A percentile compares a stretch with the other conserved stretches of the same genome.
Evolutionary conservation across 768 basidiomycete species (phyloP).

Genomic region (Pleurotus tuoliensis): DNA sequence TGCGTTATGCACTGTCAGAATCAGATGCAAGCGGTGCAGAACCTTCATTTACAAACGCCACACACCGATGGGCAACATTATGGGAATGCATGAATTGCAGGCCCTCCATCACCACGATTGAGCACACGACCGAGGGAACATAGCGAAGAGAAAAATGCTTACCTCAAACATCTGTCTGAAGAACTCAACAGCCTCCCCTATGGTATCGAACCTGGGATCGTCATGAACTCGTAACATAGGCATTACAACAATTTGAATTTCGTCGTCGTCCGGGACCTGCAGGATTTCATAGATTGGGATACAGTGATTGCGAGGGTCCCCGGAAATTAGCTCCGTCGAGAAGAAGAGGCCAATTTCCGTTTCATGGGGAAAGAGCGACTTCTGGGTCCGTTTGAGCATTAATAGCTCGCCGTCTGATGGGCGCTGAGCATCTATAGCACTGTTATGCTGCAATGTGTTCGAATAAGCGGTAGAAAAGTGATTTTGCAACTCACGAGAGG

Average conservation of each 20-base stretch:
- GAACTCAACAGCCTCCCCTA: constrained; percentile 28
- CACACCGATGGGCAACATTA: constrained; percentile 19
- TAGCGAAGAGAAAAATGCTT: background rate
- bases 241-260: constrained; percentile 23
- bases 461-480: background rate
- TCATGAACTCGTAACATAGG: constrained; percentile 20
- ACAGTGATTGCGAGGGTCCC: constrained; percentile 30
- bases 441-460: background rate
- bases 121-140: background rate
- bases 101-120: constrained; percentile 10
- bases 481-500: constrained; percentile 4
- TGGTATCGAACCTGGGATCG: constrained; percentile 21
- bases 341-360: constrained; percentile 24
- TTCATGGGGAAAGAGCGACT: constrained; percentile 16
- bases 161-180: constrained; percentile 26
- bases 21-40: background rate
- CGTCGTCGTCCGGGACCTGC: constrained; percentile 15
- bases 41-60: background rate
- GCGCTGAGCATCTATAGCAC: constrained; percentile 23
- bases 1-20: background rate
- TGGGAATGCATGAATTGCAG: constrained; percentile 19
- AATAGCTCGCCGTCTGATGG: constrained; percentile 20
- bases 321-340: constrained; percentile 9
- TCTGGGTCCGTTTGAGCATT: constrained; percentile 19
- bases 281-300: constrained; percentile 25